These are phyloP conservation scores for Phytomonas francai DNA, from an alignment of 208 protist genomes.

Conservation along the genomic window DNA sequence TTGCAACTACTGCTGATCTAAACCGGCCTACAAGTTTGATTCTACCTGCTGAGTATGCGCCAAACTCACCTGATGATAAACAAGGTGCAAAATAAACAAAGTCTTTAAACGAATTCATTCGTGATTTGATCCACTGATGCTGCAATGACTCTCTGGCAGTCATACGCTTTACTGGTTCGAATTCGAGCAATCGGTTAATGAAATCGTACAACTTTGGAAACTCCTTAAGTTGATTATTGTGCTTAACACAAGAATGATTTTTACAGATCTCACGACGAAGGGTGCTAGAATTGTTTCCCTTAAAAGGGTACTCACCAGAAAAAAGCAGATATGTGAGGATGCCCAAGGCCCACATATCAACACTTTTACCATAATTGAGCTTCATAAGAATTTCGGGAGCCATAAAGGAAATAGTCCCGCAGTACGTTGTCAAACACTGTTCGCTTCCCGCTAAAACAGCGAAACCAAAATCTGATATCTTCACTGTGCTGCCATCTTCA, in stretches of 20 bases:
- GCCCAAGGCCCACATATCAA: constrained; percentile 91
- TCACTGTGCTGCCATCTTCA: constrained; percentile 55
- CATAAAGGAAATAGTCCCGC: constrained; percentile 86
- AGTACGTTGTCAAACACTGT: constrained; percentile 74
- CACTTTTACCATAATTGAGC: constrained; percentile 77
- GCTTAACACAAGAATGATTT: constrained; percentile 12
- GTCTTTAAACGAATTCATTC: constrained; percentile 1
- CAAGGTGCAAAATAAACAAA: neutral
- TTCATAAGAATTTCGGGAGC: constrained; percentile 85
- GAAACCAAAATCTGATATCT: constrained; percentile 90
- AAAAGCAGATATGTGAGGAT: constrained; percentile 86
- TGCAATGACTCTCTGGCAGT: constrained; percentile 80
- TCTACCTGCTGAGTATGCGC: neutral
- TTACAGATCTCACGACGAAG: constrained; percentile 36
- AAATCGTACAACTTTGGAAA: constrained; percentile 61
- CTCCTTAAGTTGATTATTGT: constrained; percentile 15
- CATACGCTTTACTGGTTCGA: constrained; percentile 57
- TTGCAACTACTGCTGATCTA: constrained; percentile 31
- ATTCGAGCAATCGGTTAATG: constrained; percentile 58
- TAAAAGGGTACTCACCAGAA: constrained; percentile 73
- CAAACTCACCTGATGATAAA: neutral
- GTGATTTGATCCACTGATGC: constrained; percentile 73
- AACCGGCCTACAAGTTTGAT: constrained; percentile 23
- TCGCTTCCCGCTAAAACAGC: constrained; percentile 75
- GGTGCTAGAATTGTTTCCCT: constrained; percentile 24